Conservation (phyloP, 2,329 filamentous ascomycete genomes). For the Neurospora sp. region DNA sequence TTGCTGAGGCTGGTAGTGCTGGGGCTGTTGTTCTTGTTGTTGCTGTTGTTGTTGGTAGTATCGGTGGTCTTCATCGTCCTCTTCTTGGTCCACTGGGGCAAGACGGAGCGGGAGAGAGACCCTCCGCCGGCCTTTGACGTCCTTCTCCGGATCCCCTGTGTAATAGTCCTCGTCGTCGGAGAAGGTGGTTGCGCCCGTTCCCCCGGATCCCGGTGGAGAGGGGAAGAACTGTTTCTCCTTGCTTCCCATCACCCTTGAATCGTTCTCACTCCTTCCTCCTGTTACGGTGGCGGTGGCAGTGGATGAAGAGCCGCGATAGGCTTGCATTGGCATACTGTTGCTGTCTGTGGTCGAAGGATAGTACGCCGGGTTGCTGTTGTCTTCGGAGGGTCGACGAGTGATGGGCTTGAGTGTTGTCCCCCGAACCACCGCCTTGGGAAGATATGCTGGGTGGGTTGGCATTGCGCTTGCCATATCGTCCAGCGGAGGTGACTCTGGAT, state of each 20-base stretch:
- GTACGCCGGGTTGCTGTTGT: constrained; percentile 5
- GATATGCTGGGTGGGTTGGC: constrained; percentile 40
- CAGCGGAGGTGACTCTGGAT: constrained; percentile 8
- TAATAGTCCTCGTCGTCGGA: neutral
- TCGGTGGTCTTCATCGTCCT: neutral
- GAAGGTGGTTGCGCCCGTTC: neutral
- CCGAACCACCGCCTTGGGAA: constrained; percentile 26
- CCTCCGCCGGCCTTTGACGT: neutral
- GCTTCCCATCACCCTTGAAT: neutral
- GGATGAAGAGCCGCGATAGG: constrained; percentile 7
- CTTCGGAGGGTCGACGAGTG: constrained; percentile 3
- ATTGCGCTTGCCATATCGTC: constrained; percentile 22
- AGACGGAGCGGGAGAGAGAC: neutral
- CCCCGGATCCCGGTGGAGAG: neutral
- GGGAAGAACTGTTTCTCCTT: neutral
- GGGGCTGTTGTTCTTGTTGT: neutral
- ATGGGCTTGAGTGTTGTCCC: constrained; percentile 8
- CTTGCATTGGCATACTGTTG: constrained; percentile 10
- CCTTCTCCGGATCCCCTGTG: neutral
- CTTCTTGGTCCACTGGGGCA: neutral
- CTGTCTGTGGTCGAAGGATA: constrained; percentile 2
- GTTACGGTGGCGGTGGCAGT: neutral
- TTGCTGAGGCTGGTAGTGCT: neutral
- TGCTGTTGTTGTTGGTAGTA: neutral
- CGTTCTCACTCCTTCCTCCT: neutral